Conservation (phyloP, 257 asterid genomes). For the Scutellaria barbata region DNA sequence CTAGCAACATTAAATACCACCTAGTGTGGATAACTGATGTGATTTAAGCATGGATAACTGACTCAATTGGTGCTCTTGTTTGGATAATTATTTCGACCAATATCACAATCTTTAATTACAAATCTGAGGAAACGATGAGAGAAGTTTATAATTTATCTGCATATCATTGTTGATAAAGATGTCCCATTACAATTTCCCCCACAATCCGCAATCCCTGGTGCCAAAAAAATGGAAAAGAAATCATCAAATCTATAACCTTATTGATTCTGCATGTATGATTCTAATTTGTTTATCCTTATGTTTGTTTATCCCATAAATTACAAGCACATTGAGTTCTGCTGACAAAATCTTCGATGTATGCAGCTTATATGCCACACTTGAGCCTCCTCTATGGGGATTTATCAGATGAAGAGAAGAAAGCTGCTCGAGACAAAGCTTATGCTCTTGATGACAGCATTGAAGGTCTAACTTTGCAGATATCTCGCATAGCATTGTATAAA, state of each 20-base stretch:
- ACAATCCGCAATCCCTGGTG: neutral
- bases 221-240: neutral
- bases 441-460: constrained; percentile 61
- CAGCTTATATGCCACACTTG: constrained; percentile 98
- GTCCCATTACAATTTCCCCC: neutral
- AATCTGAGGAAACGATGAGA: neutral
- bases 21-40: no score
- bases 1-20: no score
- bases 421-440: constrained; percentile 70
- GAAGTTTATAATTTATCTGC: neutral
- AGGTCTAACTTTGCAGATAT: constrained; percentile 58
- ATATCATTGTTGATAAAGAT: neutral
- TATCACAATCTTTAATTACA: neutral
- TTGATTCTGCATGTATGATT: neutral
- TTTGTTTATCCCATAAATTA: no score
- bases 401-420: constrained; percentile 72
- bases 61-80: neutral
- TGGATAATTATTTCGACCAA: neutral
- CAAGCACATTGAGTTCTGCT: constrained; percentile 1
- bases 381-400: constrained; percentile 85
- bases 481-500: constrained; percentile 74
- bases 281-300: neutral
- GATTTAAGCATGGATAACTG: constrained; percentile 9
- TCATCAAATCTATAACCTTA: no score
- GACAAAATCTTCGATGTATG: constrained; percentile 25